Base-by-base conservation (phyloP, 2,329 filamentous ascomycete species). In the Coniochaeta pulveracea region DNA sequence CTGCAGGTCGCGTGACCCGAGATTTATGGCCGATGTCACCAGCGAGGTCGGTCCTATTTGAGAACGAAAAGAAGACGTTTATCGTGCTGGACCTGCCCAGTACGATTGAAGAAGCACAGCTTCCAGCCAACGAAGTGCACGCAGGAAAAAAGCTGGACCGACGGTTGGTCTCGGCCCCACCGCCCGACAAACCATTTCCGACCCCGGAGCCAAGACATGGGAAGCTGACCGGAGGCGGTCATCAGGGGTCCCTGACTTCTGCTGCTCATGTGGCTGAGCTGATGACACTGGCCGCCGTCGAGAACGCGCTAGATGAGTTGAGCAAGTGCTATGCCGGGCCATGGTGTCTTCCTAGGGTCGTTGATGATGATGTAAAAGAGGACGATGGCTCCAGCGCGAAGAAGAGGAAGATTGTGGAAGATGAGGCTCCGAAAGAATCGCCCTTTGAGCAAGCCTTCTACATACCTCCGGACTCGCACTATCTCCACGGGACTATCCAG, bases 81-180 rank as follows among this genome's bases (percentile, higher is more conserved):
- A 60, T 72, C 15, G 51, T 85, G 17, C 52, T 86, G 33, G 82
- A 88, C 46, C 70, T 85, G 28, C 80, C 82, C 16, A 60, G 63
- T 12, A 83, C 82, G 2, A 69, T 86, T 24, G 76, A 81, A 42
- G 63, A 72, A 38, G 73, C 72, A 12, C 82, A 86, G 54, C 63
- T 65, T 21, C 56, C 58, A 10, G 49, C 56, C 6, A 55, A 53
- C 19, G 44, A 59, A 21, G 38, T 43, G 15, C 51, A 34, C 18
- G 15, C 24, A 23, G 34, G 28, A 19, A 22, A 19, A 15, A 23
- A 29, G 14, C 37, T 24, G 15, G 38, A 41, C 31, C 56, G 58
- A 33, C 58, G 60, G 36, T 55, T 75, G 29, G 42, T 66, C 38
- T 72, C 69, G 26, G 57, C 51, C 36, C 46, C 46, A 40, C 64